Evolutionary conservation across 2,329 filamentous ascomycete genomes (phyloP).

Genomic region (Curvularia eragrostidis): DNA sequence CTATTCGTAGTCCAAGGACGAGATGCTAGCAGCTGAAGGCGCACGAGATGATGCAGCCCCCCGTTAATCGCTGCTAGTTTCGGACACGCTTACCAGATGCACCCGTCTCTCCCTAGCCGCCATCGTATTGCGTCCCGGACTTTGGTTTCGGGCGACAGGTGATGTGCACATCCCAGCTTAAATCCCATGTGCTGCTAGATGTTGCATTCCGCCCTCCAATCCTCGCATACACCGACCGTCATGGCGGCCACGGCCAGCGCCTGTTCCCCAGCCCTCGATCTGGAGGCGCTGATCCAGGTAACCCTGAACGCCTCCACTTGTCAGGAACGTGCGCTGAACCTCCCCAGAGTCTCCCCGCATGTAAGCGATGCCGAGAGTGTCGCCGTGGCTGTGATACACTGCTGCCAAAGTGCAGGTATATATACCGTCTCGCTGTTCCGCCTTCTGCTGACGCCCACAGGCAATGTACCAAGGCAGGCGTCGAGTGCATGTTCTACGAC

Average conservation of each 20-base stretch:
- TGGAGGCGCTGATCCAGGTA: conserved; percentile 37
- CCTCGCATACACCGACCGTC: conserved; percentile 3
- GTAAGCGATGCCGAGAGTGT: conserved; percentile 46
- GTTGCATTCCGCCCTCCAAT: not conserved
- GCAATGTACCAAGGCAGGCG: conserved; percentile 47
- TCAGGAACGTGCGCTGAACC: conserved; percentile 15
- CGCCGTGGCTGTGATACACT: conserved; percentile 47
- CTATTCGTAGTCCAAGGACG: conserved; percentile 13
- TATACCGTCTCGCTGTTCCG: conserved; percentile 14
- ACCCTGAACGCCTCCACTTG: conserved; percentile 9
- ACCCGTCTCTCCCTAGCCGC: conserved; percentile 15
- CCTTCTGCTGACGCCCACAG: conserved; percentile 26
- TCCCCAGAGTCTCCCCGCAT: conserved; percentile 41
- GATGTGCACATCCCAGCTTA: conserved; percentile 1
- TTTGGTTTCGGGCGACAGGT: conserved; percentile 1
- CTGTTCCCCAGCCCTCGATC: conserved; percentile 23
- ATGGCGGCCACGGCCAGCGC: conserved; percentile 28
- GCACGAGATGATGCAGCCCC: conserved; percentile 21
- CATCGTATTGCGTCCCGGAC: conserved; percentile 7
- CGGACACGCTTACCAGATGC: conserved; percentile 27
- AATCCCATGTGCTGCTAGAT: conserved; percentile 4
- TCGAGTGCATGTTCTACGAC: conserved; percentile 47
- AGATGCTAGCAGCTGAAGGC: conserved; percentile 14
- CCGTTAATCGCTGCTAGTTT: conserved; percentile 23
- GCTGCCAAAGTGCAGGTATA: conserved; percentile 45